These are phyloP conservation scores for Entrophospora sp. DNA, from an alignment of 192 early-diverging fungal species.

Conservation along the genomic window DNA sequence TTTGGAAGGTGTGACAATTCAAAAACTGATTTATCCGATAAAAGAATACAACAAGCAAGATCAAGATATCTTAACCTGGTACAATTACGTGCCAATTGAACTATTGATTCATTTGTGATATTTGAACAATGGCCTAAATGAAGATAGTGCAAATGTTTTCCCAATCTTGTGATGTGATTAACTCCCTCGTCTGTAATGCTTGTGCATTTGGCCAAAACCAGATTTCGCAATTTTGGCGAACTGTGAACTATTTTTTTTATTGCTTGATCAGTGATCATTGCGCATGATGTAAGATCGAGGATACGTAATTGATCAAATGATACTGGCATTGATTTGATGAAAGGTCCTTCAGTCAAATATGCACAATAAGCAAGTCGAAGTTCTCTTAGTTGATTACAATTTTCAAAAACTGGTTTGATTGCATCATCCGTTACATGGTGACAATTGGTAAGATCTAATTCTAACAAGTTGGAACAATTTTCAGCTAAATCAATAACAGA, in stretches of 20 bases:
- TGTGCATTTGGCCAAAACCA: conserved; percentile 47
- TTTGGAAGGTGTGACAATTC: conserved; percentile 44
- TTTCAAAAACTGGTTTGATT: conserved; percentile 34
- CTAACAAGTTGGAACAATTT: conserved; percentile 42
- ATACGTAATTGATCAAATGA: conserved; percentile 45
- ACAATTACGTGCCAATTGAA: conserved; percentile 36
- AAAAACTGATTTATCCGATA: conserved; percentile 43
- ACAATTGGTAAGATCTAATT: conserved; percentile 48
- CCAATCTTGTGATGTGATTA: conserved; percentile 35
- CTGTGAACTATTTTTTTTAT: conserved; percentile 35
- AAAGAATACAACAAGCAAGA: conserved; percentile 42
- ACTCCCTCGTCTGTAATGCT: conserved; percentile 44
- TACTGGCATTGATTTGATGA: conserved; percentile 22
- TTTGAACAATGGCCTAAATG: conserved; percentile 46
- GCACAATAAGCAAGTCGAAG: conserved; percentile 33
- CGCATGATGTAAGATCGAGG: conserved; percentile 40
- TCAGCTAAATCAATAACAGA: conserved; percentile 38
- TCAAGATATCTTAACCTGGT: conserved; percentile 49
- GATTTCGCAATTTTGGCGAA: conserved; percentile 44
- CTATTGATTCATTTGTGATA: conserved; percentile 44
- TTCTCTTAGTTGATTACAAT: conserved; percentile 40
- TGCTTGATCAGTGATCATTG: conserved; percentile 38
- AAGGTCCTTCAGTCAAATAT: conserved; percentile 30
- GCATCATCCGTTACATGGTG: conserved; percentile 35
- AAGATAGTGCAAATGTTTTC: conserved; percentile 48